Evolutionary conservation across 202 grass and related monocot genomes (phyloP).

Genomic region (Elaeis oleifera): DNA sequence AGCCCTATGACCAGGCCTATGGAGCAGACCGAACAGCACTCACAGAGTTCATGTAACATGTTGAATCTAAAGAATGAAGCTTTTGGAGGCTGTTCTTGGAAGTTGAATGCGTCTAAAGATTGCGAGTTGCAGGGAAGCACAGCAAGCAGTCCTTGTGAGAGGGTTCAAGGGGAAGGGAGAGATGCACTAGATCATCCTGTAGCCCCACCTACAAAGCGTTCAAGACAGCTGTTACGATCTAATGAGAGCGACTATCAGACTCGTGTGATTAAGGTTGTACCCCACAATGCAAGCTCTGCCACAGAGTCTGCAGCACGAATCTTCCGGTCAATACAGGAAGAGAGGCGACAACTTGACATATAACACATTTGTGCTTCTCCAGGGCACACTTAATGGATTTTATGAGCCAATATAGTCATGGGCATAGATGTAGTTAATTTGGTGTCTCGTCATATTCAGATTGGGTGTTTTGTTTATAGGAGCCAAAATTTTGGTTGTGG

Average conservation of each 20-base stretch:
- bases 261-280: slow-evolving; percentile 5
- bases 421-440: too few species aligned
- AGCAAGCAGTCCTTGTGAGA: slow-evolving; percentile 8
- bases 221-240: not conserved
- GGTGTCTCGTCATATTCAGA: too few species aligned
- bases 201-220: not conserved
- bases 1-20: not conserved
- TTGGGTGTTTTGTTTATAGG: too few species aligned
- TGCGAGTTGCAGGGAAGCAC: not conserved
- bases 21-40: slow-evolving; percentile 38
- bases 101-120: slow-evolving; percentile 24
- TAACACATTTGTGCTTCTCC: not conserved
- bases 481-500: too few species aligned
- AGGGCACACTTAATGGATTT: too few species aligned
- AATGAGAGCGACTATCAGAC: not conserved
- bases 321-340: slow-evolving; percentile 16
- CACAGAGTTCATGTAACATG: slow-evolving; percentile 46
- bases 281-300: not conserved
- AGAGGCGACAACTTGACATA: not conserved
- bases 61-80: slow-evolving; percentile 39
- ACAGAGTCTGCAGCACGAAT: slow-evolving; percentile 13
- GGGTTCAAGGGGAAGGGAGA: not conserved
- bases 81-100: slow-evolving; percentile 35
- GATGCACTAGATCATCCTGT: not conserved
- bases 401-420: too few species aligned